Percentiles rank a stretch among this genome's conserved stretches.
Conservation (phyloP, 176 grass and related monocot genomes). For the Guadua angustifolia region DNA sequence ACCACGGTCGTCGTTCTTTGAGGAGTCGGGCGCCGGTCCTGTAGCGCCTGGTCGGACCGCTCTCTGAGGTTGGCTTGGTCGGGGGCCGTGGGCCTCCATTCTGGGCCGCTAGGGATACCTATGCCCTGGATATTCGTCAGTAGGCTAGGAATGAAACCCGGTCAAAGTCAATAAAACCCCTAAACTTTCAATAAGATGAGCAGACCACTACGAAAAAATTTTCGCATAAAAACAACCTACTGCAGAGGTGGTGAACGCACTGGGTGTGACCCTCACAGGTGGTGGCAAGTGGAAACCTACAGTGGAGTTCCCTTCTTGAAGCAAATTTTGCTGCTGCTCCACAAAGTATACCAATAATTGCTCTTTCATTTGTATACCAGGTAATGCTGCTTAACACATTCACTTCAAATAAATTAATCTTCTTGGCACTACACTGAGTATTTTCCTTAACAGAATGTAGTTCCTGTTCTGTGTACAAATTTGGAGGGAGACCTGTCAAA, state of each 20-base stretch:
- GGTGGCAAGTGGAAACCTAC: slow-evolving; percentile 69
- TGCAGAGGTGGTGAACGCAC: slow-evolving; percentile 10
- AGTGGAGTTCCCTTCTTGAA: slow-evolving; percentile 83
- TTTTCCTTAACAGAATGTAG: slow-evolving; percentile 80
- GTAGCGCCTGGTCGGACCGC: too few relatives aligned
- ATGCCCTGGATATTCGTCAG: too few relatives aligned
- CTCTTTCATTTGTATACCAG: slow-evolving; percentile 95
- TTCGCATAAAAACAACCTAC: not conserved
- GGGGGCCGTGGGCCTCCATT: too few relatives aligned
- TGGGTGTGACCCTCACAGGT: slow-evolving; percentile 49
- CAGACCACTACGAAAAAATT: slow-evolving; percentile 6
- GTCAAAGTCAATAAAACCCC: too few relatives aligned
- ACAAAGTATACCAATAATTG: slow-evolving; percentile 92
- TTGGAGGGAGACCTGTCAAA: slow-evolving; percentile 87
- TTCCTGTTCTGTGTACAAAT: slow-evolving; percentile 91
- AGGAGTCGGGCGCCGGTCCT: too few relatives aligned
- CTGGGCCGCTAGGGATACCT: too few relatives aligned
- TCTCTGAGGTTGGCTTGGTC: too few relatives aligned
- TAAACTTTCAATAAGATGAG: not conserved
- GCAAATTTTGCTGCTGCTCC: slow-evolving; percentile 72
- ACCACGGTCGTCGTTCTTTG: too few relatives aligned
- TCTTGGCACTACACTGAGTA: slow-evolving; percentile 38
- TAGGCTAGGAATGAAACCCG: too few relatives aligned
- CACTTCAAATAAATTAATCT: slow-evolving; percentile 24
- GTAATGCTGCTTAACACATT: slow-evolving; percentile 48